These are phyloP conservation scores for Colletotrichum tofieldiae DNA, from an alignment of 2,329 filamentous ascomycete genomes.

Conservation along the genomic window DNA sequence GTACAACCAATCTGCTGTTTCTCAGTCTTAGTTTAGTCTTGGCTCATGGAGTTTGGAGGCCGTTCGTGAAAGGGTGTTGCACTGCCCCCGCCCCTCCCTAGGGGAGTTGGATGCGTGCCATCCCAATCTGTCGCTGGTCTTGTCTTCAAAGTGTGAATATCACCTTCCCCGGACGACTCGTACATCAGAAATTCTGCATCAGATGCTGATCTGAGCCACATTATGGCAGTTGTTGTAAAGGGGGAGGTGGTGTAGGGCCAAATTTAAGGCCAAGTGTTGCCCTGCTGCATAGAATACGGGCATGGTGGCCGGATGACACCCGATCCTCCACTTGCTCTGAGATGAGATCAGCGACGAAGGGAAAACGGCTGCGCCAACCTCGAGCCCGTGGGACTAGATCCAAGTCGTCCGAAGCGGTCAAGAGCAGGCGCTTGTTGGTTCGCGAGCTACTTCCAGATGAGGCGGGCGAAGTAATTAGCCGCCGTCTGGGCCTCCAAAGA, in stretches of 20 bases:
- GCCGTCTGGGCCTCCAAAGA: neutral
- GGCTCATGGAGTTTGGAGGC: neutral
- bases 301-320: neutral
- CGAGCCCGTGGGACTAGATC: neutral
- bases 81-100: neutral
- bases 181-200: no score
- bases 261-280: neutral
- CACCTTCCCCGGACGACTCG: neutral
- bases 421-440: slow-evolving; percentile 3
- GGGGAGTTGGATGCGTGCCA: neutral
- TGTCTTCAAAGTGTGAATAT: neutral
- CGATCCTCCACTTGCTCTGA: neutral
- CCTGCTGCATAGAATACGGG: neutral
- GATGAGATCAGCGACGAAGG: neutral
- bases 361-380: neutral
- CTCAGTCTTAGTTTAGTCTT: neutral
- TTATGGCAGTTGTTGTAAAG: neutral
- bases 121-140: no score
- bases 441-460: neutral
- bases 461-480: neutral
- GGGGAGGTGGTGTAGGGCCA: neutral
- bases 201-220: slow-evolving; percentile 8
- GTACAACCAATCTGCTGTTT: neutral
- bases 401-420: neutral
- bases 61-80: neutral